These are phyloP conservation scores for Microcyclosporella mali DNA, from an alignment of 2,329 filamentous ascomycete genomes.

Conservation along the genomic window DNA sequence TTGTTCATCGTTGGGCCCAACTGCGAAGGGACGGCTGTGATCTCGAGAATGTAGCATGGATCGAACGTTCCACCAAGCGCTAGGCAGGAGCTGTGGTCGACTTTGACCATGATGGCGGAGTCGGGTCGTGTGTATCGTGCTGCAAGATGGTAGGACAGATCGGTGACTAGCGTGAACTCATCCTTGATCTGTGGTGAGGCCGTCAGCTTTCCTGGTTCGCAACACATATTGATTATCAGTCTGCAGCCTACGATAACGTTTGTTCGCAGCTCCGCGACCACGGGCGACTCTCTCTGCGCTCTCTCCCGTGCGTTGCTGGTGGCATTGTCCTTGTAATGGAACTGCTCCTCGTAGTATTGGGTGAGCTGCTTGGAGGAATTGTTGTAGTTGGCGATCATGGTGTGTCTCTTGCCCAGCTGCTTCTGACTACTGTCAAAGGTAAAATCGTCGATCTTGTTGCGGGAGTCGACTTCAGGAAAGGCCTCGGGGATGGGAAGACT, in stretches of 20 bases:
- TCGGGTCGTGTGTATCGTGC: slow-evolving; percentile 69
- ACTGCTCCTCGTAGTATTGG: slow-evolving; percentile 31
- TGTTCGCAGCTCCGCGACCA: slow-evolving; percentile 44
- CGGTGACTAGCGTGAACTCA: slow-evolving; percentile 66
- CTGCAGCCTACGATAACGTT: slow-evolving; percentile 50
- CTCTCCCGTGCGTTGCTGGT: slow-evolving; percentile 33
- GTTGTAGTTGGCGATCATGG: slow-evolving; percentile 18
- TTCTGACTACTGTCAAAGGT: slow-evolving; percentile 11
- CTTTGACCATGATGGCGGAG: slow-evolving; percentile 64
- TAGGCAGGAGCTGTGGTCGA: slow-evolving; percentile 71
- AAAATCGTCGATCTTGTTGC: slow-evolving; percentile 12
- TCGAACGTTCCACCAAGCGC: slow-evolving; percentile 69
- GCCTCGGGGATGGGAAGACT: slow-evolving; percentile 13
- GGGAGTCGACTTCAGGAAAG: slow-evolving; percentile 9
- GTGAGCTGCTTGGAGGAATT: slow-evolving; percentile 30
- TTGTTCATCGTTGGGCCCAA: slow-evolving; percentile 71
- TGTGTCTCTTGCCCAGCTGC: slow-evolving; percentile 15
- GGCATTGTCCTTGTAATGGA: slow-evolving; percentile 28
- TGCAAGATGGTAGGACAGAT: slow-evolving; percentile 66
- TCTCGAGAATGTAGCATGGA: slow-evolving; percentile 70
- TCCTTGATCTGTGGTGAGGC: slow-evolving; percentile 60
- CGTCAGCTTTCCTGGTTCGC: slow-evolving; percentile 14
- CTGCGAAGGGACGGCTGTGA: slow-evolving; percentile 63
- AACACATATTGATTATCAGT: slow-evolving; percentile 23
- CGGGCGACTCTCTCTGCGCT: slow-evolving; percentile 40